Evolutionary conservation across 2,329 filamentous ascomycete species (phyloP), one percentile per base, ranked within the genome.

Genomic region (Tolypocladium tundrense): DNA sequence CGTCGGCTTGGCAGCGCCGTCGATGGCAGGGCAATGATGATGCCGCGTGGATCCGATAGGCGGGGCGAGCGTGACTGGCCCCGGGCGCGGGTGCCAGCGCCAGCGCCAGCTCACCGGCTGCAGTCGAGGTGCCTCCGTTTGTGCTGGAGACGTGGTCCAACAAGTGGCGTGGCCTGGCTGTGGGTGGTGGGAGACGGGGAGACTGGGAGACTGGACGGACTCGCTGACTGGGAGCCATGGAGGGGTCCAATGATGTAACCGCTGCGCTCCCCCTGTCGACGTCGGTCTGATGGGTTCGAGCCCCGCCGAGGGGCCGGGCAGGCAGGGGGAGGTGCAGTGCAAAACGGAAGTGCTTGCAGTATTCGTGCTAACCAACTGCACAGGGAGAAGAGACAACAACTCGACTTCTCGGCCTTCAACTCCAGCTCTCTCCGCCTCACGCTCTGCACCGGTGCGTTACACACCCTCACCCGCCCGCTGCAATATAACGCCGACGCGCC

Each of bases 161-260:
- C 24, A 27, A 27, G 35, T 37, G 35, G 11, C 10, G 35, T 37
- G 35, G 35, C 33, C 33, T 11, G 33, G 35, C 11, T 37, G 35
- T 37, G 35, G 4, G 35, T 37, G 27, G 27, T 31, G 27, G 27
- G 27, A 31, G 27, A 31, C 27, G 27, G 35, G 11, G 35, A 37
- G 35, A 37, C 11, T 48, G 11, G 43, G n/a, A 45, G 42, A 3
- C 19, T 48, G 9, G 43, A 7, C 43, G 2, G 11, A n/a, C 14
- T 27, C 24, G 24, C 24, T 27, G n/a, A 39, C 19, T 27, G 31
- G n/a, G 40, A 41, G 45, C 27, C 27, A 31, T 14, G 41, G 45
- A 53, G 55, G 55, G 55, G 45, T 57, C 55, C 55, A 53, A 55
- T 55, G 57, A 55, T 55, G 57, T 55, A 58, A 58, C 48, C 45